Base-by-base conservation (phyloP, 495 filamentous ascomycete species). In the Neurospora sp. region DNA sequence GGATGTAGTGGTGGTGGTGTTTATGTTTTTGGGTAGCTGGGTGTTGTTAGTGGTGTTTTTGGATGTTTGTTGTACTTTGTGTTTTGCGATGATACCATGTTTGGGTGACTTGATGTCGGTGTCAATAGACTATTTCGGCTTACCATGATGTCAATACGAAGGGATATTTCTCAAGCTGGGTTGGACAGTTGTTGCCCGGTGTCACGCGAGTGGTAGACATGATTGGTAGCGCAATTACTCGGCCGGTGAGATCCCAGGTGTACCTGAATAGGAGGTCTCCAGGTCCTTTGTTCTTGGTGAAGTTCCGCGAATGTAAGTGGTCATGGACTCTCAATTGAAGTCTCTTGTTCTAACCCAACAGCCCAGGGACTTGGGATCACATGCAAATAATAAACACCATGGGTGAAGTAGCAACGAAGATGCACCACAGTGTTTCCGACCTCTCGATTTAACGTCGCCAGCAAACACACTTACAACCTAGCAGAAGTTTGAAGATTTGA, bases 1-100 rank as follows among this genome's bases (percentile, higher is more conserved):
- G 94, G 93, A 91, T 90, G 90, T 98, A 86, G 71, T 16, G 20
- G 16, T 37, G 3, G n/a, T 22, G 38, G 6, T 31, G 31, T 8
- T 18, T 7, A 38, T 37, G 39, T 20, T 71, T 35, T 35, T 68
- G 44, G 20, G 2, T 14, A 12, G 27, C 12, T 35, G n/a, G 42
- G 22, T 35, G 69, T 71, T 71, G 16, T 8, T 45, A 45, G 42
- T n/a, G 12, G 18, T n/a, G 12, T 14, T 73, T 39, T 18, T 65
- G 27, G 18, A 27, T 45, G 8, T 10, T 41, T 44, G 9, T 20
- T 22, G 45, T 22, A 53, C 45, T 31, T 16, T 2, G 27, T 61
- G 12, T 31, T 35, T 35, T 61, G 12, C 53, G 53, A 65, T 65
- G 53, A 65, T 65, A 65, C 53, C 53, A 65, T 65, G 53, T 65